Evolutionary conservation across 495 filamentous ascomycete species (phyloP).

Genomic region (Evansstolkia leycettana): DNA sequence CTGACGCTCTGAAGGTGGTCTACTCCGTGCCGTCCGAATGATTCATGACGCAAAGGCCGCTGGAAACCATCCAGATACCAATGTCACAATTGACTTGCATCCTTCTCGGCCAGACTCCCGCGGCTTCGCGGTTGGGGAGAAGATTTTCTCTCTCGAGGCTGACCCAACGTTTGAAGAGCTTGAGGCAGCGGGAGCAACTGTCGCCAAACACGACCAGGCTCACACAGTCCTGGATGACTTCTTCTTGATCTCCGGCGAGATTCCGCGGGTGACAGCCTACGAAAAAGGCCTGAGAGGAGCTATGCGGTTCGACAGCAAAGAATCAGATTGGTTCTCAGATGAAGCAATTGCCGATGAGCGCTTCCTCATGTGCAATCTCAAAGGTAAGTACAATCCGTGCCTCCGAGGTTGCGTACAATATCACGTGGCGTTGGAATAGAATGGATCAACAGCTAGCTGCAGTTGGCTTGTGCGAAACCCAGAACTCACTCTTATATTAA

Average conservation of each 20-base stretch:
- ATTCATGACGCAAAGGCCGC: conserved; percentile 33
- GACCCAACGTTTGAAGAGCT: conserved; percentile 47
- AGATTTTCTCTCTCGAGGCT: conserved; percentile 40
- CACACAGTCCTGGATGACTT: conserved; percentile 42
- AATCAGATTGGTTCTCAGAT: conserved; percentile 41
- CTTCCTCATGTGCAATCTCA: conserved; percentile 45
- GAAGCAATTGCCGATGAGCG: conserved; percentile 45
- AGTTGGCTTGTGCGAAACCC: too few relatives aligned
- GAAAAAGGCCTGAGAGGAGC: conserved; percentile 39
- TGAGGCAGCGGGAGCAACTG: conserved; percentile 28
- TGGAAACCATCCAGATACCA: conserved; percentile 10
- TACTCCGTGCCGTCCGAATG: conserved; percentile 30
- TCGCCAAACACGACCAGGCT: conserved; percentile 29
- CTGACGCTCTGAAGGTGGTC: conserved; percentile 26
- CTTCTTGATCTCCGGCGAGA: conserved; percentile 46
- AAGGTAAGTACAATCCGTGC: conserved; percentile 23
- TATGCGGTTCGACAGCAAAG: conserved; percentile 31
- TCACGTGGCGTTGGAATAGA: too few relatives aligned
- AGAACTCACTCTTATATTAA: too few relatives aligned
- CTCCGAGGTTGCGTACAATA: too few relatives aligned
- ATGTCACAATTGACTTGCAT: conserved; percentile 40
- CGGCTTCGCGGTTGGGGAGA: conserved; percentile 31
- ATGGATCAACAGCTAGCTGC: too few relatives aligned
- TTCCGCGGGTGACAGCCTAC: conserved; percentile 41
- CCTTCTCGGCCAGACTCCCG: conserved; percentile 42